Conservation (phyloP, 2,329 filamentous ascomycete species). For the Arthrobotrys musiformis region DNA sequence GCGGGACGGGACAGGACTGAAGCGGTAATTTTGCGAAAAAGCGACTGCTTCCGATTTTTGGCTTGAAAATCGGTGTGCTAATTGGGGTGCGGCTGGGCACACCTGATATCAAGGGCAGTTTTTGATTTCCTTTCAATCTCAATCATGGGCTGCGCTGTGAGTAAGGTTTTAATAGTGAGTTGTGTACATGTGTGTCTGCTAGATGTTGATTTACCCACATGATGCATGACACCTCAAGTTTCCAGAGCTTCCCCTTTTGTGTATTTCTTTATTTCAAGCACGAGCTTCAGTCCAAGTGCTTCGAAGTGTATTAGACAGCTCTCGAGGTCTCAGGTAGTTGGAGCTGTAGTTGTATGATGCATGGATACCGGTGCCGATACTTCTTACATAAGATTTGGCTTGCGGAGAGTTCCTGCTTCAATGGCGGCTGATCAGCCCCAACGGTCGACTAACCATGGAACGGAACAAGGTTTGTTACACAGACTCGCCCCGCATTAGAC, state of each 20-base stretch:
- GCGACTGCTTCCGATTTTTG: not conserved
- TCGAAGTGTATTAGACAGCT: not conserved
- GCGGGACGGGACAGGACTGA: not conserved
- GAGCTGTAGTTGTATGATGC: not conserved
- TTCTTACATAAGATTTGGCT: conserved; percentile 27
- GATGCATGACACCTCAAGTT: not conserved
- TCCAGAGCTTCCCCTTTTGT: conserved; percentile 4
- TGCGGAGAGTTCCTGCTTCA: conserved; percentile 17
- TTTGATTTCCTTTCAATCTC: no score
- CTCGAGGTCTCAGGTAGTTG: no score
- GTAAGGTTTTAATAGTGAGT: no score
- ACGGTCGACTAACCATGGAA: not conserved
- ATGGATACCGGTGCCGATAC: not conserved
- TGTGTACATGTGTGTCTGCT: no score
- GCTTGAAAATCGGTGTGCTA: not conserved
- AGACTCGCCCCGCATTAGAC: not conserved
- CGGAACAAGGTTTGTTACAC: conserved; percentile 1
- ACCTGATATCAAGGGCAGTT: conserved; percentile 14
- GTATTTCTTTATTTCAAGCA: not conserved
- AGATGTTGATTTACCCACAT: not conserved
- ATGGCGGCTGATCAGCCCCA: not conserved
- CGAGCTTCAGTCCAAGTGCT: not conserved
- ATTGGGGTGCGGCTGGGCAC: not conserved
- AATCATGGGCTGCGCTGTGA: no score
- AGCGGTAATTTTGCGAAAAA: not conserved